Evolutionary conservation across 768 basidiomycete genomes (phyloP), one percentile per base, ranked within the genome.

Genomic region (Hirschioporus abietinus): DNA sequence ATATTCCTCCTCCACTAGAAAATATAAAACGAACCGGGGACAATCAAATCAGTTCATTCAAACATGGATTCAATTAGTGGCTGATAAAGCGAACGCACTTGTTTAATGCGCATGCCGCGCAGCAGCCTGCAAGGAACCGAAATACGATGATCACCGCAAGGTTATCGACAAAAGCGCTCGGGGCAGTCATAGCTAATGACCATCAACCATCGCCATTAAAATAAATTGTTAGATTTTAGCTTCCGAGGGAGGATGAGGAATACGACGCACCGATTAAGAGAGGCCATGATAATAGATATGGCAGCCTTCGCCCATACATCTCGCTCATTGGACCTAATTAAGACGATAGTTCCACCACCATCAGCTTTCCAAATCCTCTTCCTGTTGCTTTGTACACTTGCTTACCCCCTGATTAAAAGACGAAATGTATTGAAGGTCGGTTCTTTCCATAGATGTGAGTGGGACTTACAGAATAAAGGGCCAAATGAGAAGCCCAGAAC

Each of bases 401-500:
- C n/a, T 60, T 27, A 60, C 59, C 59, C 59, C 59, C 59, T 60
- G 7, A 15, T 7, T 15, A 7, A 7, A 15, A 36, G 7, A 36
- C 7, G 15, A 60, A 60, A 7, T 23, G 10, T 7, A 23, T 23
- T n/a, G n/a, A n/a, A n/a, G n/a, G n/a, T n/a, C n/a, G n/a, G n/a
- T n/a, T n/a, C n/a, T n/a, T n/a, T n/a, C n/a, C n/a, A n/a, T n/a
- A n/a, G n/a, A n/a, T n/a, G n/a, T n/a, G n/a, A n/a, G n/a, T n/a
- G n/a, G n/a, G 20, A 66, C 71, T 18, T 35, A 72, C 71, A 72
- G 2, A 72, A 34, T 4, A 72, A 63, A 10, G 71, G 71, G 0
- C 67, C 71, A n/a, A 70, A 60, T 23, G 65, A 67, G 52, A 73
- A 72, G 5, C 72, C 72, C 1, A 73, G 64, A 1, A 73, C 68